Evolutionary conservation across 2,329 filamentous ascomycete genomes (phyloP).

Genomic region (Lachnellula suecica): DNA sequence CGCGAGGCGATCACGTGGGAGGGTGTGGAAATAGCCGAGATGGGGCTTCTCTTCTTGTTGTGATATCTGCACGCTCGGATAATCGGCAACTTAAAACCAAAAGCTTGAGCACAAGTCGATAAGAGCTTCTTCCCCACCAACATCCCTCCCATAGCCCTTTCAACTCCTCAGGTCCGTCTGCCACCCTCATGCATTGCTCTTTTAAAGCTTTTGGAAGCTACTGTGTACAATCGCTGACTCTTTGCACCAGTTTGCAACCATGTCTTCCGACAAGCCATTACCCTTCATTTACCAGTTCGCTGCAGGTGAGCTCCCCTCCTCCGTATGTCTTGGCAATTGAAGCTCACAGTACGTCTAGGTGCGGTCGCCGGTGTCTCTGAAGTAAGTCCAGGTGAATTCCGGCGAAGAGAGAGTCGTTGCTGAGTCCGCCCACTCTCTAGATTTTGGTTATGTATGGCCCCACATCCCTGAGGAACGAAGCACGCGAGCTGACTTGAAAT

Average conservation of each 20-base stretch:
- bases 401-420: not conserved
- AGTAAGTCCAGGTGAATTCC: constrained; percentile 53
- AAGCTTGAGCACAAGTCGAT: too few species aligned
- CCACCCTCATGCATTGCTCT: not conserved
- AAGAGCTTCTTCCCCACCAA: not conserved
- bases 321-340: constrained; percentile 26
- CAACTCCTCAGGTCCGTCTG: not conserved
- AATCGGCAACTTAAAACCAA: too few species aligned
- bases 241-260: constrained; percentile 40
- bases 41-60: too few species aligned
- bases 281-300: constrained; percentile 95
- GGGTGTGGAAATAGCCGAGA: too few species aligned
- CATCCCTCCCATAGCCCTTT: not conserved
- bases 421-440: constrained; percentile 45
- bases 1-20: too few species aligned
- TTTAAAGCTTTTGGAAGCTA: not conserved
- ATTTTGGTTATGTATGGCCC: constrained; percentile 78
- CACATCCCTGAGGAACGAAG: constrained; percentile 11
- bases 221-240: not conserved
- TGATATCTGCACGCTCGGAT: too few species aligned
- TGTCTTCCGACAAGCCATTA: constrained; percentile 72
- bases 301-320: constrained; percentile 61
- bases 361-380: constrained; percentile 98
- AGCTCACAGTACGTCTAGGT: constrained; percentile 47
- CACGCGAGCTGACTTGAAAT: constrained; percentile 22